Evolutionary conservation across 495 filamentous ascomycete genomes (phyloP), one percentile per base, ranked within the genome.

Genomic region (Aspergillus homomorphus): DNA sequence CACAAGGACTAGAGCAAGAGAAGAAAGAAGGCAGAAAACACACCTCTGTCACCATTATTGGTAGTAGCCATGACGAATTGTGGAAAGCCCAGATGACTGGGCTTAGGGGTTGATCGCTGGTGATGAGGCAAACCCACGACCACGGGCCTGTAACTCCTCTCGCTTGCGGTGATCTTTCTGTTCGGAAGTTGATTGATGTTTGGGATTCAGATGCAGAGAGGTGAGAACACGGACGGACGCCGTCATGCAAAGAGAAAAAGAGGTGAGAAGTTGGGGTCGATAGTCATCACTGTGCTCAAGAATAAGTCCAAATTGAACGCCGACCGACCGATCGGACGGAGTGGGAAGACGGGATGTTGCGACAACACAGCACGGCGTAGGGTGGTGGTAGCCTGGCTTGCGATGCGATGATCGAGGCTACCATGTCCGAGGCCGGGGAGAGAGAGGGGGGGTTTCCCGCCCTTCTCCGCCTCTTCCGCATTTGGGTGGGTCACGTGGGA

Each of bases 31-130:
- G 18, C 21, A 45, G 5, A 19, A 1, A 16, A 64, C 66, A 55
- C 69, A 75, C 74, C 68, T 73, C 65, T 67, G 65, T 65, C 61
- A 42, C 72, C 71, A 57, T 38, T 38, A 38, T 72, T 73, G 65
- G 74, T 75, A 28, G 71, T 63, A 62, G 73, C 67, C 75, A 77
- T 77, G 60, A 59, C 49, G 12, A 38, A 5, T 2, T 2, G 10
- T 30, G 26, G 15, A 38, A 12, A 38, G 33, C 33, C 33, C 33
- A 5, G 33, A 12, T 2, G 33, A 12, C 33, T 6, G 33, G 33
- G 33, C 12, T 38, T 30, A 4, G 26, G 26, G 26, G 26, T n/a
- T n/a, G n/a, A n/a, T n/a, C n/a, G n/a, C n/a, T n/a, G n/a, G n/a
- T n/a, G n/a, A n/a, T n/a, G n/a, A 12, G 10, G 4, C 33, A 38